Evolutionary conservation across 2,329 filamentous ascomycete species (phyloP).

Genomic region (Xylaria sp.): DNA sequence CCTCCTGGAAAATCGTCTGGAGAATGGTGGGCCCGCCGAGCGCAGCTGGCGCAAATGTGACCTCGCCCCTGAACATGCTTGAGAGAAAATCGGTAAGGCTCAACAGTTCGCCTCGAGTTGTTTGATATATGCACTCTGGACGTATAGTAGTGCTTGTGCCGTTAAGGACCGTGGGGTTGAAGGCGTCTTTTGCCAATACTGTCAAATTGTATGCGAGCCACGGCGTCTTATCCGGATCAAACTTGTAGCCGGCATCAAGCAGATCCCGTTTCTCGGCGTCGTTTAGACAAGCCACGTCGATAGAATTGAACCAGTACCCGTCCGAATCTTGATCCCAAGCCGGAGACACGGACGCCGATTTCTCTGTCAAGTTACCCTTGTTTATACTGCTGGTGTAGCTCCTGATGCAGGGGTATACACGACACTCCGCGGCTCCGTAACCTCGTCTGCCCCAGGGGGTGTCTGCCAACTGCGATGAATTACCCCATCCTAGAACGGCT

Average conservation of each 20-base stretch:
- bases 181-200: neutral
- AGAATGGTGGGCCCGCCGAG: slow-evolving; percentile 3
- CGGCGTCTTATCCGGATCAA: slow-evolving; percentile 2
- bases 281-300: slow-evolving; percentile 8
- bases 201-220: slow-evolving; percentile 7
- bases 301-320: neutral
- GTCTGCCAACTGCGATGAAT: neutral
- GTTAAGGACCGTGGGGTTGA: slow-evolving; percentile 9
- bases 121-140: slow-evolving; percentile 13
- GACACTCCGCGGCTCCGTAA: slow-evolving; percentile 13
- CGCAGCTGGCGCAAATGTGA: neutral
- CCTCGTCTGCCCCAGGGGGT: slow-evolving; percentile 9
- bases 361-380: slow-evolving; percentile 8
- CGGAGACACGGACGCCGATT: slow-evolving; percentile 2
- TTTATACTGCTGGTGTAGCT: slow-evolving; percentile 3
- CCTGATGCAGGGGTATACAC: slow-evolving; percentile 4
- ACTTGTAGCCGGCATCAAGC: slow-evolving; percentile 6
- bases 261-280: neutral
- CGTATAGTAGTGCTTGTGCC: slow-evolving; percentile 1
- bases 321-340: neutral
- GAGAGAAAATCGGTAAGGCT: neutral
- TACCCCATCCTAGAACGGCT: slow-evolving; percentile 2
- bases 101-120: neutral
- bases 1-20: slow-evolving; percentile 8
- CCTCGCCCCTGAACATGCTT: neutral